phyloP scores from a whole-genome alignment of 2,329 filamentous ascomycete genomes.

The Trichoderma semiorbis region DNA sequence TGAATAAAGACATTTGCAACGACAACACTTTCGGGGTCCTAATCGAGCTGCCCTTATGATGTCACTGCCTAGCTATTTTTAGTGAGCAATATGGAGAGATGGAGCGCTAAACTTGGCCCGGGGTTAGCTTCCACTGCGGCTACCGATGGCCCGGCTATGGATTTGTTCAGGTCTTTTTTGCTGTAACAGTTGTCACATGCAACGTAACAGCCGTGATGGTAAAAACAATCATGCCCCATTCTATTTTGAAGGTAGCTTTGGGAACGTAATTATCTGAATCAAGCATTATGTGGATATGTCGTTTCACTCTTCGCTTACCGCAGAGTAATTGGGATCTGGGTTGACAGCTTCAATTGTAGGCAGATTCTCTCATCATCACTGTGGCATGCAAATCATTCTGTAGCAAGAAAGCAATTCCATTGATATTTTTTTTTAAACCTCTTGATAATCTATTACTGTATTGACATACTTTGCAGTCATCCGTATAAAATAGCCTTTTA shows the following conservation, averaged over 20 bases:
- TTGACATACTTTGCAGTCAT: constrained; percentile 9
- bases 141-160: background rate
- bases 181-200: background rate
- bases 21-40: background rate
- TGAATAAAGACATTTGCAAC: background rate
- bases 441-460: constrained; percentile 2
- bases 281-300: background rate
- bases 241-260: background rate
- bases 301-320: background rate
- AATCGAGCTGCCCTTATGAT: background rate
- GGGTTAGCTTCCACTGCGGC: background rate
- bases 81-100: background rate
- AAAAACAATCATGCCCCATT: background rate
- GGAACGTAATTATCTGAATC: background rate
- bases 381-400: background rate
- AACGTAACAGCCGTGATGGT: background rate
- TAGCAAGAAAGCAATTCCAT: background rate
- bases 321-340: background rate
- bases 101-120: background rate
- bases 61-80: background rate
- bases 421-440: background rate
- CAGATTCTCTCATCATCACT: background rate
- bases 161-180: background rate
- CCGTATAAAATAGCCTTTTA: constrained; percentile 2
- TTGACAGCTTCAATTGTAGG: background rate